Conservation (phyloP, 768 basidiomycete genomes). For the Auriscalpium microsporum region DNA sequence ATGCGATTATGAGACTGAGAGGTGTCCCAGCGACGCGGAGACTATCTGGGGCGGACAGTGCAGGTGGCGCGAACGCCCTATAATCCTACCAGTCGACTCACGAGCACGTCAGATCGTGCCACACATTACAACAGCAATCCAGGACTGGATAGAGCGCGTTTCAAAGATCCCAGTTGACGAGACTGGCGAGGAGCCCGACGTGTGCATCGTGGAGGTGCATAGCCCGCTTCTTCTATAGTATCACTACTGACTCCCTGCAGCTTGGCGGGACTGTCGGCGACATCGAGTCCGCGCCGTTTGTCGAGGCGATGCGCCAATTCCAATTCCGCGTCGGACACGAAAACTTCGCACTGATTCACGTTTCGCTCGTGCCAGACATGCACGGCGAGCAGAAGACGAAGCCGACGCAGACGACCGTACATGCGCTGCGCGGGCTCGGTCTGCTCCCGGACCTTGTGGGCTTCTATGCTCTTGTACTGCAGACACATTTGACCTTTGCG, state of each 20-base stretch:
- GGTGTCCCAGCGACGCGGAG: constrained; percentile 53
- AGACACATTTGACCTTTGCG: background rate
- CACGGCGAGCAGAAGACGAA: constrained; percentile 99
- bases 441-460: constrained; percentile 85
- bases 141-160: constrained; percentile 97
- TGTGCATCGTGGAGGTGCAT: constrained; percentile 92
- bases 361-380: constrained; percentile 97
- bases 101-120: constrained; percentile 68
- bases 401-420: constrained; percentile 94
- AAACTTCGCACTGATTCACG: constrained; percentile 95
- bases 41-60: constrained; percentile 95
- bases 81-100: background rate
- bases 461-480: constrained; percentile 2
- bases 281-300: constrained; percentile 96
- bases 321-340: constrained; percentile 96
- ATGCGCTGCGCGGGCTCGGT: constrained; percentile 87
- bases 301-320: constrained; percentile 99
- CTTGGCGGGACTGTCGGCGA: constrained; percentile 98
- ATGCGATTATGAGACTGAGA: constrained; percentile 2
- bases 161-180: constrained; percentile 93
- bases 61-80: constrained; percentile 43
- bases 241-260: constrained; percentile 30
- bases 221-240: background rate
- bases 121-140: constrained; percentile 92
- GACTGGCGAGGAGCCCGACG: constrained; percentile 85